These are phyloP conservation scores for Saccharomycopsis fibuligera DNA, from an alignment of 805 yeast genomes.

Conservation along the genomic window DNA sequence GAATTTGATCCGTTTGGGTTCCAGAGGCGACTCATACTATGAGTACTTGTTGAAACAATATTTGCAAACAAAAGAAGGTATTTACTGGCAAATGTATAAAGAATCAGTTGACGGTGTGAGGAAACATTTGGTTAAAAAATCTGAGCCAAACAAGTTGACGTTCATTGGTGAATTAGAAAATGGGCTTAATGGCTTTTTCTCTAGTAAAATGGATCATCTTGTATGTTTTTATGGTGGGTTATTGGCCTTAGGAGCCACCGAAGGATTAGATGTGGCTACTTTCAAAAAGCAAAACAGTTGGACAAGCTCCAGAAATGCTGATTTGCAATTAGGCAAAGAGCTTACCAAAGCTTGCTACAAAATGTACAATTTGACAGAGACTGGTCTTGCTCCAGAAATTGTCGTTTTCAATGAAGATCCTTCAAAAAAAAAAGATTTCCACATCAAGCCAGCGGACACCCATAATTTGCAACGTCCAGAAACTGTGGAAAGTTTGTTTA, in stretches of 20 bases:
- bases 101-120: constrained; percentile 74
- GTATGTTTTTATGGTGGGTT: constrained; percentile 91
- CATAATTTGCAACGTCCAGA: constrained; percentile 93
- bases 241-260: constrained; percentile 84
- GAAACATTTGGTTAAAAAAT: constrained; percentile 51
- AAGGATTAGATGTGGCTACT: constrained; percentile 49
- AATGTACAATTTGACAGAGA: constrained; percentile 67
- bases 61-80: constrained; percentile 61
- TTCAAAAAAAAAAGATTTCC: constrained; percentile 42
- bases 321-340: constrained; percentile 65
- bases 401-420: constrained; percentile 68
- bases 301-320: constrained; percentile 52
- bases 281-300: constrained; percentile 54
- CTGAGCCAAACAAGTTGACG: constrained; percentile 56
- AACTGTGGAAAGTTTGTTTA: constrained; percentile 82
- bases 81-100: constrained; percentile 69
- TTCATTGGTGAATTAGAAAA: constrained; percentile 72
- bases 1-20: constrained; percentile 66
- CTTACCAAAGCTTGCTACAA: constrained; percentile 75
- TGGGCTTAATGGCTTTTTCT: constrained; percentile 56
- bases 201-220: constrained; percentile 83
- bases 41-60: constrained; percentile 85
- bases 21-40: constrained; percentile 90
- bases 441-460: constrained; percentile 61
- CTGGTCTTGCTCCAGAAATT: constrained; percentile 87